These are phyloP conservation scores for Gillenia trifoliata DNA, from an alignment of 306 rosid species.

Conservation along the genomic window DNA sequence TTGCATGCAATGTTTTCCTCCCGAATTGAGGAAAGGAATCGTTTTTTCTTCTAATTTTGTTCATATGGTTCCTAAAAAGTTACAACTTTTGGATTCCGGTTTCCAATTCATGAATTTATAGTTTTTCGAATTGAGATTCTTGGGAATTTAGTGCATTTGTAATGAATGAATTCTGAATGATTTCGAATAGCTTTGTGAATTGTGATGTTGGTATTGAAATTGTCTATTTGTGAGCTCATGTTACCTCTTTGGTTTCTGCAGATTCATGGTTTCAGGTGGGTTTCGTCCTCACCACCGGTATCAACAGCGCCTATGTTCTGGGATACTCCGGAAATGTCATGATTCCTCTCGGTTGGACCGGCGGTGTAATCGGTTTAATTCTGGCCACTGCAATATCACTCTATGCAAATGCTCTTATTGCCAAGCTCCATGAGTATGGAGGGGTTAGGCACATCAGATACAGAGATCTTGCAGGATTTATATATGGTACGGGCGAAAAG, in stretches of 20 bases:
- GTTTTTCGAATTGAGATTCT: neutral
- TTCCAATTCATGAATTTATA: neutral
- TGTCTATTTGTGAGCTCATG: neutral
- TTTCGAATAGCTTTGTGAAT: neutral
- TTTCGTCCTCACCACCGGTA: slow-evolving; percentile 82
- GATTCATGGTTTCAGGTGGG: slow-evolving; percentile 95
- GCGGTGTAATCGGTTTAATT: slow-evolving; percentile 67
- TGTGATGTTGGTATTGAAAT: neutral
- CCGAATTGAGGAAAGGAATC: neutral
- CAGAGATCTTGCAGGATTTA: slow-evolving; percentile 83
- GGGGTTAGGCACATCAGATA: slow-evolving; percentile 93
- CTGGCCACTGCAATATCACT: slow-evolving; percentile 69
- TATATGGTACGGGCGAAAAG: slow-evolving; percentile 53
- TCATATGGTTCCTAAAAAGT: neutral
- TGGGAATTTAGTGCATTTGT: neutral
- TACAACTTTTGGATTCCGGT: neutral
- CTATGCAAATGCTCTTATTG: slow-evolving; percentile 75
- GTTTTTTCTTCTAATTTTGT: neutral
- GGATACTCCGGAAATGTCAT: slow-evolving; percentile 86
- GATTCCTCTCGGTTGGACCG: slow-evolving; percentile 88
- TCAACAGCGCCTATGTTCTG: slow-evolving; percentile 85
- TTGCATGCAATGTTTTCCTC: neutral
- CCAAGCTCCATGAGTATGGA: slow-evolving; percentile 86
- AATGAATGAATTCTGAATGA: neutral
- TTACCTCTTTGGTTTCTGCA: neutral